phyloP scores from a whole-genome alignment of 208 protist genomes.

The Leishmania martiniquensis region DNA sequence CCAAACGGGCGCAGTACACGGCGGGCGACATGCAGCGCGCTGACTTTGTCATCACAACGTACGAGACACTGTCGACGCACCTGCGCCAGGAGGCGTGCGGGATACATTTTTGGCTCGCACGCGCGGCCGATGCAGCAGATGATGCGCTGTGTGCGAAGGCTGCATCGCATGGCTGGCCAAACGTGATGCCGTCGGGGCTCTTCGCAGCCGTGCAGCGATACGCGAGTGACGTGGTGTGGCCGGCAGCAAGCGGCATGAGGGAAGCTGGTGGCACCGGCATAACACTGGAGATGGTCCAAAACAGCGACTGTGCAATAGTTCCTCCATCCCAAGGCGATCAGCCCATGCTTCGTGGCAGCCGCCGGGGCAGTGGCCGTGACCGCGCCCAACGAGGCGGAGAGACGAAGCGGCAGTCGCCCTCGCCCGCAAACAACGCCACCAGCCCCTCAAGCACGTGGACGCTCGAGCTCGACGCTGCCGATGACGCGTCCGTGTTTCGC shows the following conservation, averaged over 20 bases:
- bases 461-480: background rate
- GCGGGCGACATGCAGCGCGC: constrained; percentile 35
- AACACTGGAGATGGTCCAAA: background rate
- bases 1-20: constrained; percentile 42
- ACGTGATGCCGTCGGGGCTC: constrained; percentile 14
- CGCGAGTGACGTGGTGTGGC: constrained; percentile 22
- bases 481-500: background rate
- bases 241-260: background rate
- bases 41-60: constrained; percentile 74
- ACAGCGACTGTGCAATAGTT: background rate
- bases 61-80: constrained; percentile 59
- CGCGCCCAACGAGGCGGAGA: background rate
- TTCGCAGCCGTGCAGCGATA: constrained; percentile 7
- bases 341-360: background rate
- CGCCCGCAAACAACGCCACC: background rate
- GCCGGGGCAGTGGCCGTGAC: background rate
- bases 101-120: constrained; percentile 16
- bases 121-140: constrained; percentile 8
- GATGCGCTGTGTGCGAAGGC: constrained; percentile 19
- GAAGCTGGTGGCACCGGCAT: background rate
- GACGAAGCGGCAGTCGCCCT: background rate
- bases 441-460: constrained; percentile 9
- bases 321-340: background rate
- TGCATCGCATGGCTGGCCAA: constrained; percentile 15
- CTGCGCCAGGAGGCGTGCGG: constrained; percentile 44